Conservation (phyloP, 768 basidiomycete genomes). For the Leccinellum rugosiceps region DNA sequence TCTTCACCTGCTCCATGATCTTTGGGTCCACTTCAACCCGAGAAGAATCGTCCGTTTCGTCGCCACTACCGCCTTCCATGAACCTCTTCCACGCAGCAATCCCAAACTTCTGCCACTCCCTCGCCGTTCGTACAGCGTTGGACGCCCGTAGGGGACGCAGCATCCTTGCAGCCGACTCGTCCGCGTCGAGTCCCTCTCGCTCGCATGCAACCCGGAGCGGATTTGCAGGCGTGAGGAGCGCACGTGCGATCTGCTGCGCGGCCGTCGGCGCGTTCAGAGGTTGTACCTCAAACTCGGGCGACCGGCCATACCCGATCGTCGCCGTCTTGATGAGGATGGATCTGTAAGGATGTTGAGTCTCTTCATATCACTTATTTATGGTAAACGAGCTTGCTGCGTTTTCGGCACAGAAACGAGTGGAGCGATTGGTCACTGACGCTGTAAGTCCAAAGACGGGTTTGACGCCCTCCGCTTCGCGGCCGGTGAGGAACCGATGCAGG, state of each 20-base stretch:
- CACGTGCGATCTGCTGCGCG: constrained; percentile 42
- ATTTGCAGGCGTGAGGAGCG: constrained; percentile 32
- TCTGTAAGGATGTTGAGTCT: constrained; percentile 25
- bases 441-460: constrained; percentile 90
- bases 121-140: constrained; percentile 9
- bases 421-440: constrained; percentile 50
- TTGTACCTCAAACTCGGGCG: constrained; percentile 43
- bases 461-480: constrained; percentile 77
- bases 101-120: constrained; percentile 22
- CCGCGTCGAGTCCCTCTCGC: constrained; percentile 25
- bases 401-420: neutral
- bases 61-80: neutral
- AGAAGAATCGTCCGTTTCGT: constrained; percentile 17
- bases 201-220: constrained; percentile 25
- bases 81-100: constrained; percentile 6
- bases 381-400: neutral
- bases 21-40: constrained; percentile 15
- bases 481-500: constrained; percentile 81
- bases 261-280: constrained; percentile 43
- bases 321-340: constrained; percentile 52
- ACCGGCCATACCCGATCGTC: constrained; percentile 43
- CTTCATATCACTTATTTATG: neutral
- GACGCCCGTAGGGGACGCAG: constrained; percentile 7
- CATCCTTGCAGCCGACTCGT: constrained; percentile 13
- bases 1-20: constrained; percentile 8